Base-by-base conservation (phyloP, 495 filamentous ascomycete genomes). In the Penicillium soppii region DNA sequence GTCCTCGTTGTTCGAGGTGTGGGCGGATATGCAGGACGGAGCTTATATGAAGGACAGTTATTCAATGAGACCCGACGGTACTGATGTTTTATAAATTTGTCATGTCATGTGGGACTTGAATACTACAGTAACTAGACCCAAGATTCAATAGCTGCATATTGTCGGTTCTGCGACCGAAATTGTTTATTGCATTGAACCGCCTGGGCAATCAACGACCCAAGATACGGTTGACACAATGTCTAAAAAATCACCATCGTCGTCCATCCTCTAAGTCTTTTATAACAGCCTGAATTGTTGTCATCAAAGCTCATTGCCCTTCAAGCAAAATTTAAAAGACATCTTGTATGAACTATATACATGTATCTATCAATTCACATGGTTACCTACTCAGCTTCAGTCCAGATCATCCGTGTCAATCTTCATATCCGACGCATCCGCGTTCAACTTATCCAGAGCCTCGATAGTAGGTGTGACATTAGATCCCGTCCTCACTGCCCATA, bases 1-100 rank as follows among this genome's bases (percentile, higher is more conserved):
- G 43, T 8, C 26, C 26, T 36, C 30, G 41, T 37, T 56, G 36
- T 52, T 23, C 21, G 54, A 52, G 17, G n/a, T 56, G 2, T 56
- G 48, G 48, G 20, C 17, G 53, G 37, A 51, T 47, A 56, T 51
- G 47, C 36, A 38, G 21, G 47, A 37, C 32, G 22, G 26, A 15
- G 53, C 36, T 52, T 43, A 53, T 43, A 51, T 51, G 48, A 41
- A 32, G 46, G 36, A 41, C 22, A 49, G 9, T 49, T 22, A 13
- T 49, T 40, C 46, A 22, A 49, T 49, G 46, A 49, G 1, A 48
- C 45, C 45, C 33, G 35, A 48, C 35, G 45, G 10, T 48, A 48
- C 45, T 48, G 45, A 48, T 48, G 45, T 48, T 48, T 48, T 48
- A 5, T 48, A 5, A 48, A 48, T 48, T 48, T 15, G 1, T 40